Conservation (phyloP, 768 basidiomycete species). For the Daedaleopsis nitida region DNA sequence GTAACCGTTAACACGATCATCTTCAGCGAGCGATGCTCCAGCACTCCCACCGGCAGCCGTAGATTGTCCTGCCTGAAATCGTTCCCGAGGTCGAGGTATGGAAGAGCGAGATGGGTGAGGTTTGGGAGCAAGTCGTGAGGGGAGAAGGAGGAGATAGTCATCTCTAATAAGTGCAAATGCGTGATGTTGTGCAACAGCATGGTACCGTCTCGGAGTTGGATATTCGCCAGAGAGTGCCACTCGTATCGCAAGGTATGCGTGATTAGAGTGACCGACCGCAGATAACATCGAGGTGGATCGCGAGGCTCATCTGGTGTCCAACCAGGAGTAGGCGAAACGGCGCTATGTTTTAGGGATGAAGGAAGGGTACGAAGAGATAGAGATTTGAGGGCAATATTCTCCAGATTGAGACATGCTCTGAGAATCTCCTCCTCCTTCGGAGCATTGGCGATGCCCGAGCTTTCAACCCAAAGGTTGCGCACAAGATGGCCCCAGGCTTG, state of each 20-base stretch:
- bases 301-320: not conserved
- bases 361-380: conserved; percentile 23
- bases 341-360: conserved; percentile 3
- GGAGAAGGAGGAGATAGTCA: conserved; percentile 23
- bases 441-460: conserved; percentile 16
- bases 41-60: conserved; percentile 19
- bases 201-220: conserved; percentile 9
- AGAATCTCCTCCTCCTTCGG: conserved; percentile 23
- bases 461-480: conserved; percentile 28
- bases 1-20: conserved; percentile 29
- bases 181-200: conserved; percentile 26
- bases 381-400: conserved; percentile 24
- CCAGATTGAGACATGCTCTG: conserved; percentile 21
- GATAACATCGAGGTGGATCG: conserved; percentile 6
- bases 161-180: conserved; percentile 25
- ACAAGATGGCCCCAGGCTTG: conserved; percentile 18
- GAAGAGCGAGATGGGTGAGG: conserved; percentile 30
- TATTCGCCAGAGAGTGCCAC: conserved; percentile 23
- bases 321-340: not conserved
- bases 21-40: conserved; percentile 18
- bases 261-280: conserved; percentile 24
- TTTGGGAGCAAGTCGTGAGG: conserved; percentile 26
- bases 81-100: conserved; percentile 26
- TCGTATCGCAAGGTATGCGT: conserved; percentile 25
- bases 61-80: conserved; percentile 15